Evolutionary conservation across 768 basidiomycete species (phyloP), one percentile per base, ranked within the genome.

Genomic region (Rhodosporidiobolus odoratus): DNA sequence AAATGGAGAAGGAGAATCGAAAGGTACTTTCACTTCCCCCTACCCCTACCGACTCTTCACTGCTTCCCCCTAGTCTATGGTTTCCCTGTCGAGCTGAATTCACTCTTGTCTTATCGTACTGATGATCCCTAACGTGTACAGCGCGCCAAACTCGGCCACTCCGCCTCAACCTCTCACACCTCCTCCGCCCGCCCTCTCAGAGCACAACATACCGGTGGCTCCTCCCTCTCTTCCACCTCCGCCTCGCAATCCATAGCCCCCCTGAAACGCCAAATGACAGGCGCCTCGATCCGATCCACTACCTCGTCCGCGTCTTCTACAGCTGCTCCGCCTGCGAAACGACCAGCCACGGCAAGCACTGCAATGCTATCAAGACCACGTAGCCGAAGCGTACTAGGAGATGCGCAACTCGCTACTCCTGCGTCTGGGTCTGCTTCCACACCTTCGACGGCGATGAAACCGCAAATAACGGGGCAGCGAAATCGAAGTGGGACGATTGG

Each of bases 1-100:
- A 84, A 23, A 88, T 88, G 70, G 80, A 78, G 32, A 91, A 92
- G 80, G 92, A 94, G 81, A 92, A 64, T 52, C 61, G 65, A 48
- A 66, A 69, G 54, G 73, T 74, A 58, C 57, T 58, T 34, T 34
- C 30, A 25, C 16, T 6, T 30, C 21, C 34, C 21, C 13, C n/a
- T n/a, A 9, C 21, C 5, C 47, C 7, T 8, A 1, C 12, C 21
- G 25, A 4, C 35, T 27, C 25, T 3, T 41, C n/a, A n/a, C n/a
- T n/a, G n/a, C 34, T 56, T 21, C 15, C 37, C 9, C 17, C 15
- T 13, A 12, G 12, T 50, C n/a, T 23, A 23, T 50, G n/a, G n/a
- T n/a, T n/a, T n/a, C n/a, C n/a, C n/a, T 45, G 13, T 45, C 43
- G 43, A 12, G 43, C 43, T 45, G 12, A 23, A 12, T 45, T 45